Evolutionary conservation across 495 filamentous ascomycete genomes (phyloP).

Genomic region (Neurospora sp.): DNA sequence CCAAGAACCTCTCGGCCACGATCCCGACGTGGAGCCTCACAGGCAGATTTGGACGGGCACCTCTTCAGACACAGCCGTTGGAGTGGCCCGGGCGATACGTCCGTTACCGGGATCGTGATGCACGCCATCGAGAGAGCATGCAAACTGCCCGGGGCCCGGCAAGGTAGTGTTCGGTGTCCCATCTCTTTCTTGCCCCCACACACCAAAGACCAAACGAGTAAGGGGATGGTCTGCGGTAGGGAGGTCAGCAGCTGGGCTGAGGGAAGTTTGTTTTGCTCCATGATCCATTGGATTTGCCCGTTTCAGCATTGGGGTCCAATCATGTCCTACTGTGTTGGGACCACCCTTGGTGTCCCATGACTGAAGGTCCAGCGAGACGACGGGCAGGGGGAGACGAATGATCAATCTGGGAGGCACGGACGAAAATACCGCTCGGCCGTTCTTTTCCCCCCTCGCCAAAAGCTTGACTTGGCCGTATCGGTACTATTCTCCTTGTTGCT

Average conservation of each 20-base stretch:
- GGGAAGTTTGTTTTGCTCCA: background rate
- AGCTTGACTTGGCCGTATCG: background rate
- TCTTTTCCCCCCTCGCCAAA: background rate
- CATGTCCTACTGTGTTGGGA: background rate
- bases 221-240: background rate
- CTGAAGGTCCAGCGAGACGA: background rate
- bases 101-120: constrained; percentile 11
- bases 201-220: background rate
- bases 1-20: constrained; percentile 5
- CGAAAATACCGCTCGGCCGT: background rate
- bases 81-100: constrained; percentile 4
- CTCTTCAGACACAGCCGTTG: constrained; percentile 5
- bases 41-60: background rate
- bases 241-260: background rate
- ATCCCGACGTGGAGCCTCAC: constrained; percentile 4
- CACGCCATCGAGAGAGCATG: constrained; percentile 4
- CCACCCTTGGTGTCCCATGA: background rate
- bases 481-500: background rate
- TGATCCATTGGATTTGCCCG: background rate
- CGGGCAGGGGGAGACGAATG: background rate
- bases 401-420: background rate
- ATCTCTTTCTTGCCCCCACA: background rate
- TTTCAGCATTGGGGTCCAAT: background rate
- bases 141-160: constrained; percentile 1
- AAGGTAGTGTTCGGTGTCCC: background rate